These are phyloP conservation scores for Candida ipomoeae DNA, from an alignment of 805 yeast species.

Conservation along the genomic window DNA sequence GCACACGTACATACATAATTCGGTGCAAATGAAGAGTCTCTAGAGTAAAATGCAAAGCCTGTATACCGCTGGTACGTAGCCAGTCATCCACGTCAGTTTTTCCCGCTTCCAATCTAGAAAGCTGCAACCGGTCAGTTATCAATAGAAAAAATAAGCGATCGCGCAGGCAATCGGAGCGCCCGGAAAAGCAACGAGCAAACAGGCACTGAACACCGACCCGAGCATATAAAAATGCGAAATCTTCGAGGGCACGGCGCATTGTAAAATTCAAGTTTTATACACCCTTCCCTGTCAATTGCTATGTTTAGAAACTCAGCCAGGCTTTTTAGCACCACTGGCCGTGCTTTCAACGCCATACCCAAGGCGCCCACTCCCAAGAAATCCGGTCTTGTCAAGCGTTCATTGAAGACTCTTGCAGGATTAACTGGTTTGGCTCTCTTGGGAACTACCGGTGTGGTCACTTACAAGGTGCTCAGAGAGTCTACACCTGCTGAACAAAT, in stretches of 20 bases:
- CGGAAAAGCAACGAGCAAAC: constrained; percentile 5
- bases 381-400: constrained; percentile 29
- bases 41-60: background rate
- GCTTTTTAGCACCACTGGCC: constrained; percentile 21
- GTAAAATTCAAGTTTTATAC: background rate
- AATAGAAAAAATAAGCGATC: background rate
- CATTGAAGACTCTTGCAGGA: constrained; percentile 47
- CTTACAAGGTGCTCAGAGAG: constrained; percentile 60
- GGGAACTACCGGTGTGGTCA: constrained; percentile 48
- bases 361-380: constrained; percentile 15
- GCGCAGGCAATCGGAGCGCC: constrained; percentile 1
- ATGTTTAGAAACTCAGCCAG: constrained; percentile 19
- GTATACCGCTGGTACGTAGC: background rate
- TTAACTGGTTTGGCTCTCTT: constrained; percentile 48
- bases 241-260: background rate
- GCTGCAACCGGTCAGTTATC: background rate
- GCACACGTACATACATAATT: no score
- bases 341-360: constrained; percentile 19
- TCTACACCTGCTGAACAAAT: constrained; percentile 55
- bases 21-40: no score
- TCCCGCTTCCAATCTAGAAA: background rate
- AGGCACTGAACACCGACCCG: background rate
- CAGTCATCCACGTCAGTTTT: background rate
- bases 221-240: constrained; percentile 2
- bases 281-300: background rate